Evolutionary conservation across 768 basidiomycete species (phyloP).

Genomic region (Xerocomellus intermedius): DNA sequence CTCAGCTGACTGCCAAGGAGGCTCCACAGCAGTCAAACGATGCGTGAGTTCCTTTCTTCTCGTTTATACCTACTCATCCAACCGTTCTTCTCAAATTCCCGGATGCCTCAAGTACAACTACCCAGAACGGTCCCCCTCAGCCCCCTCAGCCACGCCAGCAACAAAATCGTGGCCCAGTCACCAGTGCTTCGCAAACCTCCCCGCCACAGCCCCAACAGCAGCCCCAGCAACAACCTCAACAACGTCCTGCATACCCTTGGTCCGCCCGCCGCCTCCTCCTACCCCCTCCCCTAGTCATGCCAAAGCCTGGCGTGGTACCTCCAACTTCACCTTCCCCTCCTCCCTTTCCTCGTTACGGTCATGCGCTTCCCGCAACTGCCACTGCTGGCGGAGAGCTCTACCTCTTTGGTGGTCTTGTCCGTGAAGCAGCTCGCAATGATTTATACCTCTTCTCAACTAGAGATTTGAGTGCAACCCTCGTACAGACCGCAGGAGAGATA

Average conservation of each 20-base stretch:
- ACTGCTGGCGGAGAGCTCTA: constrained; percentile 87
- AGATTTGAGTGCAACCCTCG: constrained; percentile 73
- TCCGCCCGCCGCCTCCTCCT: constrained; percentile 70
- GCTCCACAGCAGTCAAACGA: constrained; percentile 31
- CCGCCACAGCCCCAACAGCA: constrained; percentile 36
- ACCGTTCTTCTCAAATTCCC: neutral
- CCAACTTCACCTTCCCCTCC: constrained; percentile 72
- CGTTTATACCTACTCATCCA: constrained; percentile 1
- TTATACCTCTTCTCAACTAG: constrained; percentile 85
- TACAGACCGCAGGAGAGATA: constrained; percentile 86
- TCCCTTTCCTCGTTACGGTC: constrained; percentile 96
- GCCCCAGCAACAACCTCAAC: constrained; percentile 32
- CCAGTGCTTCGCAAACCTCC: constrained; percentile 31
- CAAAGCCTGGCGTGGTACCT: constrained; percentile 62
- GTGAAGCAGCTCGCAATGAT: constrained; percentile 88
- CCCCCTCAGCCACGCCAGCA: constrained; percentile 37
- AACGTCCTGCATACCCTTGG: constrained; percentile 79
- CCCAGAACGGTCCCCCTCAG: constrained; percentile 26
- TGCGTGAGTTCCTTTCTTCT: constrained; percentile 33
- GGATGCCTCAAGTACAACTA: constrained; percentile 7
- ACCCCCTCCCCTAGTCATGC: constrained; percentile 61
- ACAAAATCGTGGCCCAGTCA: constrained; percentile 36
- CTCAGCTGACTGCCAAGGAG: constrained; percentile 47
- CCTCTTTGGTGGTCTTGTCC: constrained; percentile 95
- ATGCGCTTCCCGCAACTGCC: constrained; percentile 80